Base-by-base conservation (phyloP, 352 stramenopile species). In the Phytophthora pluvialis region DNA sequence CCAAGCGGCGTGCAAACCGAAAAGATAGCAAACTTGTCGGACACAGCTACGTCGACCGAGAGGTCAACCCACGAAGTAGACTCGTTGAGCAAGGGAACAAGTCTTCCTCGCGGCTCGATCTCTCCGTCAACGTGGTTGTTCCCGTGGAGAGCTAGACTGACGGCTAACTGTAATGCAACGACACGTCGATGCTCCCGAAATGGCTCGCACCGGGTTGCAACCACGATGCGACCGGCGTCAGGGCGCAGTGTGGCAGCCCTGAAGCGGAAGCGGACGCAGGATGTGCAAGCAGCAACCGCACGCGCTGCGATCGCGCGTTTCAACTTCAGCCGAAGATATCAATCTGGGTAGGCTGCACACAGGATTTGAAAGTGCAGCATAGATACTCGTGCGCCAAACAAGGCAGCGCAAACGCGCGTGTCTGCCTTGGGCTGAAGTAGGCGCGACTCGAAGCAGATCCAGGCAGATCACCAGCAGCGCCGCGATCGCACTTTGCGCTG, bases 281-380 rank as follows among this genome's bases (percentile, higher is more conserved):
- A 61, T 55, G 43, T 60, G 31, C 39, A 45, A 55, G 60, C 44
- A 48, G 25, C 25, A 64, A 61, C 33, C 53, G 15, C 39, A 53
- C 16, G 54, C 33, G 32, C 28, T 36, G 26, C 3, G 21, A 2
- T 21, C 21, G 21, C 21, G 21, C 26, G 33, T 38, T 36, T 62
- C 47, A 58, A 65, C 57, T 29, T 61, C 40, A 38, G 32, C 25
- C 16, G 39, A 39, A 35, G 47, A 7, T 36, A 35, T 59, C 57
- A 45, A 61, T 60, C 48, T 60, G 59, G 48, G 42, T 60, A 65
- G 21, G 33, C 18, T 69, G 61, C 61, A 59, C 38, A 21, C 32
- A 48, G 16, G 60, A 69, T 69, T 63, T 64, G 61, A 69, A 48
- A 59, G 42, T 29, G 61, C 53, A 50, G 45, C 61, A 69, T 69